Base-by-base conservation (phyloP, 225 moss, liverwort and hornwort genomes). In the Straminergon stramineum region DNA sequence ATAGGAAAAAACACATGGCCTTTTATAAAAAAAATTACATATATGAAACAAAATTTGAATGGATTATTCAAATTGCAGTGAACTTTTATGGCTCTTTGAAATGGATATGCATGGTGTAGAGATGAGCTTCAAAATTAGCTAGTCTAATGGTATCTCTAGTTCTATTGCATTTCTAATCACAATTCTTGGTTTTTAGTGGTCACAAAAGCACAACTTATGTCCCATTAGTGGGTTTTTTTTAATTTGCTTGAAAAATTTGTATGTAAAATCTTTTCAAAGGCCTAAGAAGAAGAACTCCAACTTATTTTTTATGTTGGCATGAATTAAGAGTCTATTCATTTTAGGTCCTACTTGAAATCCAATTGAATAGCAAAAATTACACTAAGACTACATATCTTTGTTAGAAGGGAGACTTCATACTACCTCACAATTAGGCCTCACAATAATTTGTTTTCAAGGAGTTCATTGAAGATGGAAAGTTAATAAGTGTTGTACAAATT, bases 371-470 rank as follows among this genome's bases (percentile, higher is more conserved):
- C 3, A 73, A 43, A 15, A 73, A 14, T 43, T 41, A 15, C 9
- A 12, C 6, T 4, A 68, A 2, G 6, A n/a, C 12, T 68, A 68
- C 4, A n/a, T 68, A 68, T 6, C 6, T 22, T 22, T 35, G 1
- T 21, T n/a, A 68, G n/a, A 22, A 68, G 0, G 7, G 3, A 68
- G n/a, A 68, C 17, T 21, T 9, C 8, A 15, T 71, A 15, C 16
- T 27, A 73, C 28, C 0, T 43, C 10, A 16, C 0, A 73, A 0
- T 3, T 2, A 43, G 1, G 28, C 28, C 3, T 27, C 2, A 41
- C 0, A 5, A 24, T 15, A 71, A 41, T 26, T 70, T 3, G 3
- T 71, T 27, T 43, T 27, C 3, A 73, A 73, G 10, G 15, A 28
- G 3, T 16, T 73, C 0, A 27, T n/a, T n/a, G n/a, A 2, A 26